Base-by-base conservation (phyloP, 2,329 filamentous ascomycete genomes). In the Epichloe typhina region DNA sequence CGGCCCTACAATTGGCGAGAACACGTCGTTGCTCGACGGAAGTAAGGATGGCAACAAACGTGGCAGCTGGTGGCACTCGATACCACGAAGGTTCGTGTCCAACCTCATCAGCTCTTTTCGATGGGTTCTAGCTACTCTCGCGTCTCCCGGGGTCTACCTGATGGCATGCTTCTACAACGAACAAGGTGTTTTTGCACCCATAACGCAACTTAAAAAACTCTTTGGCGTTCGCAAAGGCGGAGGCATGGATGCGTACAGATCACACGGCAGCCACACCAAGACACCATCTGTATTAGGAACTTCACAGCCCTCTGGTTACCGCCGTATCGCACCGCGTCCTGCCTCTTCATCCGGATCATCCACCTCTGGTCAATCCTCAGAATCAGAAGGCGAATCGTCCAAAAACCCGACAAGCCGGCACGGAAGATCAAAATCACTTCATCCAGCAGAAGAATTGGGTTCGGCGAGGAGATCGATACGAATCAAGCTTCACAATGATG, bases 401-500 rank as follows among this genome's bases (percentile, higher is more conserved):
- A 61, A 58, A 48, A 56, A 52, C 54, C 57, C 59, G 53, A 53
- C 59, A 54, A 57, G 60, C 51, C 72, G 77, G 44, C 79, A 86
- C 61, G 73, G 74, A 44, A 77, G 84, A 49, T 83, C 84, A 23
- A 84, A 80, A 62, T 83, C 83, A 2, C 60, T 74, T 21, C 72
- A 73, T 46, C 69, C 73, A 26, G 63, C 72, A 33, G 84, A 88
- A 55, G 85, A 89, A 56, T 77, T 77, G 54, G 60, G 60, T 15
- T 83, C 84, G 4, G 72, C 79, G 6, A 80, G 86, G 60, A 79
- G 88, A 51, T 95, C 89, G 2, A 95, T 95, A 56, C 81, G 89
- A 39, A 95, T 97, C 61, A 95, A 93, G 68, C 74, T 95, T 13
- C 83, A 91, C 65, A 87, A 83, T 55, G 87, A 95, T 59, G 87